Conservation (phyloP, 768 basidiomycete species). For the Mycena albidolilacea region DNA sequence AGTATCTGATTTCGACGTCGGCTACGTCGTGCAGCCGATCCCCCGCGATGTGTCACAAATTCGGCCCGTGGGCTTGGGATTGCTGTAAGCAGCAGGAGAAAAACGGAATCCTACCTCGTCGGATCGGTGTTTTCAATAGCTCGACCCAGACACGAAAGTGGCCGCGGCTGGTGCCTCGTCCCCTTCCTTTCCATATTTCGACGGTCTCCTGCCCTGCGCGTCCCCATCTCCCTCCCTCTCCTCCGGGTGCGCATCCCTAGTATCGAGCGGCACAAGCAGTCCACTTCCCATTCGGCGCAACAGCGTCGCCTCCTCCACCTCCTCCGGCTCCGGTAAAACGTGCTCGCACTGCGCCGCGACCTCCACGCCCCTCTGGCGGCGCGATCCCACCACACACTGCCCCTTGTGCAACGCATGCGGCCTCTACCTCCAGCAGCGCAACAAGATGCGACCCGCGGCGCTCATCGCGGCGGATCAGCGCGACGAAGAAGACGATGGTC, state of each 20-base stretch:
- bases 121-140: too few species aligned
- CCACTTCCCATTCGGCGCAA: background rate
- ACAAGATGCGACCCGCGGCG: slow-evolving; percentile 27
- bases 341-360: slow-evolving; percentile 30
- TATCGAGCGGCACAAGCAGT: background rate
- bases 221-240: slow-evolving; percentile 15
- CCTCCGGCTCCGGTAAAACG: background rate
- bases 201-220: background rate
- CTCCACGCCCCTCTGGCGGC: slow-evolving; percentile 31
- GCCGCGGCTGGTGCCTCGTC: background rate
- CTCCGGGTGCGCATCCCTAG: slow-evolving; percentile 4
- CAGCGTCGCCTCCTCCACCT: too few species aligned
- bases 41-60: too few species aligned
- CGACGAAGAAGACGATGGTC: background rate
- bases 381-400: slow-evolving; percentile 22
- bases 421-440: slow-evolving; percentile 29
- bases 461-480: slow-evolving; percentile 28
- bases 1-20: too few species aligned
- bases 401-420: slow-evolving; percentile 28
- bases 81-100: too few species aligned
- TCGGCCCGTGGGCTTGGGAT: too few species aligned
- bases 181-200: background rate
- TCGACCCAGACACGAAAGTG: background rate
- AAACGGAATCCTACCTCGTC: too few species aligned
- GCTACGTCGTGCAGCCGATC: too few species aligned